phyloP scores from a whole-genome alignment of 768 basidiomycete species.

The Jaapia argillacea region DNA sequence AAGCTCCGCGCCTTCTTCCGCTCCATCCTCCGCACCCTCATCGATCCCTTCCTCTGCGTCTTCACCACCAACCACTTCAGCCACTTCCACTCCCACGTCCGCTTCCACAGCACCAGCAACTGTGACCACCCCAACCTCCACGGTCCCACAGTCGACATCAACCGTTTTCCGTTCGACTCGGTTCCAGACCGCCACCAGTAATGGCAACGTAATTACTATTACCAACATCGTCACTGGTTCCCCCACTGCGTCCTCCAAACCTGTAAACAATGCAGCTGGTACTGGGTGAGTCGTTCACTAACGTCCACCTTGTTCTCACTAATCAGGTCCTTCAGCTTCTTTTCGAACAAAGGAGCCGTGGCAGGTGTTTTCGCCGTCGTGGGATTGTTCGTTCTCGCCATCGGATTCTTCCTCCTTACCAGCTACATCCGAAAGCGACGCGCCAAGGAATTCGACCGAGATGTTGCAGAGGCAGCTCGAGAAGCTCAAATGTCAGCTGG shows the following conservation, averaged over 20 bases:
- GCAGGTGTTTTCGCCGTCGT: constrained; percentile 16
- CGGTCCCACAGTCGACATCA: too few species aligned
- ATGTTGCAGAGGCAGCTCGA: constrained; percentile 14
- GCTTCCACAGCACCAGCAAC: neutral
- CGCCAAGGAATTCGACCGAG: constrained; percentile 10
- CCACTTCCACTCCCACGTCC: neutral
- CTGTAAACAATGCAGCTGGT: neutral
- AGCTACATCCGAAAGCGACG: constrained; percentile 12
- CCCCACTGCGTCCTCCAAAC: neutral
- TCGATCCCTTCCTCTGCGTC: neutral
- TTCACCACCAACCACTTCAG: neutral
- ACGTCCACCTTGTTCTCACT: neutral
- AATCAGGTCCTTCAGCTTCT: constrained; percentile 7
- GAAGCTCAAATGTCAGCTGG: constrained; percentile 3
- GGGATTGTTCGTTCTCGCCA: constrained; percentile 11
- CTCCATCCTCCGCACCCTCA: neutral
- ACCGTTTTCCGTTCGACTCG: too few species aligned
- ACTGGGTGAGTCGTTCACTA: neutral
- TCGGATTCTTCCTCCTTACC: constrained; percentile 11
- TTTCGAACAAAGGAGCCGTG: constrained; percentile 14
- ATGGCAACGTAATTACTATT: neutral
- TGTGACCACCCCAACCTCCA: neutral
- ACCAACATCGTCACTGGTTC: neutral
- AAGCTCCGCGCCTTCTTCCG: neutral
- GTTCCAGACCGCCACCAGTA: neutral